A percentile compares a stretch with the other conserved stretches of the same genome.
Evolutionary conservation across 1,284 basidiomycete genomes (phyloP).

Genomic region (Ganoderma boninense): DNA sequence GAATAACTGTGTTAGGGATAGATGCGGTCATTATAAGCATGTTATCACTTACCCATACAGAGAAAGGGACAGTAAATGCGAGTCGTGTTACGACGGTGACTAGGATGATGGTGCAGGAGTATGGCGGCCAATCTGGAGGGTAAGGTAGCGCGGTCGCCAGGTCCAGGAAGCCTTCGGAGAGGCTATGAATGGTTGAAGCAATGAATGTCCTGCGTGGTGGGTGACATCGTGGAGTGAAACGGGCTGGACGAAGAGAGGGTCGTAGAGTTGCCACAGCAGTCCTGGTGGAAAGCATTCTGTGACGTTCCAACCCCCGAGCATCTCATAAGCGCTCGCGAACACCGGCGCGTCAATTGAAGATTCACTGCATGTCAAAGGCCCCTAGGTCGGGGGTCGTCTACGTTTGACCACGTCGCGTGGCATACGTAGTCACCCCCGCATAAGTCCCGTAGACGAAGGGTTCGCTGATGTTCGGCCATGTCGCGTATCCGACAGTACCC

Average conservation of each 20-base stretch:
- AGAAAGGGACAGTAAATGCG: constrained; percentile 74
- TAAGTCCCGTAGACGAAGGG: no score
- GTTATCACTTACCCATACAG: constrained; percentile 74
- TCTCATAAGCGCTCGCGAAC: constrained; percentile 14
- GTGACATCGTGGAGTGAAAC: constrained; percentile 17
- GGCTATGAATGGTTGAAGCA: constrained; percentile 47
- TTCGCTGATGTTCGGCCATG: no score
- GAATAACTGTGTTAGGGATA: not conserved
- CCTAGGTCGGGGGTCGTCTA: no score
- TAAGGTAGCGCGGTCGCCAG: constrained; percentile 74
- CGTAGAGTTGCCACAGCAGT: constrained; percentile 28
- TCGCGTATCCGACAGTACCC: no score
- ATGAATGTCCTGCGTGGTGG: constrained; percentile 41
- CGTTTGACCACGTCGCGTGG: no score
- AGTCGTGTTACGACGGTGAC: constrained; percentile 75
- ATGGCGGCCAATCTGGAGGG: constrained; percentile 70
- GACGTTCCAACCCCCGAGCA: constrained; percentile 5
- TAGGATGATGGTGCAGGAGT: constrained; percentile 82
- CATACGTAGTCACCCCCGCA: no score
- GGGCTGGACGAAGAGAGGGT: constrained; percentile 18
- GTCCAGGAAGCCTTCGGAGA: constrained; percentile 64
- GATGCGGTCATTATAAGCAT: no score
- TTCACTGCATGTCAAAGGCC: no score
- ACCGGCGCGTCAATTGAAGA: not conserved
- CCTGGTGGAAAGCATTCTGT: constrained; percentile 33